Base-by-base conservation (phyloP, 331 rosid genomes). In the Erythrophleum ivorense region DNA sequence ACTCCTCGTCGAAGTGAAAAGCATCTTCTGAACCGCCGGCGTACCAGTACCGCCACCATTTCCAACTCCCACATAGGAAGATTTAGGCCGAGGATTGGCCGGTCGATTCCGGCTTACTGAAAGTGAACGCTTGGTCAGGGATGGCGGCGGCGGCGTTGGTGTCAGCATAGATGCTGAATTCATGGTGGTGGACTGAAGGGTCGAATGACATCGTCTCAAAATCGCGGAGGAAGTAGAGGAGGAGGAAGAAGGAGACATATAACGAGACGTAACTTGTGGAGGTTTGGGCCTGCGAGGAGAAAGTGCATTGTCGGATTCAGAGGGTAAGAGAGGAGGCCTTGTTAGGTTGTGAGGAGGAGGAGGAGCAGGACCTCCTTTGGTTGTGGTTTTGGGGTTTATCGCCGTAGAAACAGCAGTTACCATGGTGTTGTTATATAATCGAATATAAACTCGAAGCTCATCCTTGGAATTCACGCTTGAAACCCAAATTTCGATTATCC, bases 1-100 rank as follows among this genome's bases (percentile, higher is more conserved):
- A 78, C 97, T 94, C 88, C 98, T 85, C 4, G 95, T 90, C 29
- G 98, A 94, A 72, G 97, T 90, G 77, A 88, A 87, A 62, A 96
- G 86, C 82, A 91, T 85, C 85, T 87, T 96, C 85, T 94, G 97
- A 76, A 95, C 90, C 16, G 88, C 87, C 0, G 92, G 86, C 79
- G 93, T 83, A 2, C 77, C 80, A 29, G 65, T 33, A 14, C 81
- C 85, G 9, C 49, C 78, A 6, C 80, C 83, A 29, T 76, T 86
- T 21, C 80, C 86, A 33, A 19, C 24, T 59, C 85, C 84, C 72
- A 80, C 74, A 83, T 84, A 89, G 65, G 82, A 63, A 7, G 91
- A 84, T 71, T 72, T 77, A 68, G 89, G 88, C n/a, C 87, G 82
- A 1, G 97, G 90, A 86, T 96, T 91, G 29, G 74, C 95, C 14